Evolutionary conservation across 1,284 basidiomycete species (phyloP), one percentile per base, ranked within the genome.

Genomic region (Nidula niveotomentosa): DNA sequence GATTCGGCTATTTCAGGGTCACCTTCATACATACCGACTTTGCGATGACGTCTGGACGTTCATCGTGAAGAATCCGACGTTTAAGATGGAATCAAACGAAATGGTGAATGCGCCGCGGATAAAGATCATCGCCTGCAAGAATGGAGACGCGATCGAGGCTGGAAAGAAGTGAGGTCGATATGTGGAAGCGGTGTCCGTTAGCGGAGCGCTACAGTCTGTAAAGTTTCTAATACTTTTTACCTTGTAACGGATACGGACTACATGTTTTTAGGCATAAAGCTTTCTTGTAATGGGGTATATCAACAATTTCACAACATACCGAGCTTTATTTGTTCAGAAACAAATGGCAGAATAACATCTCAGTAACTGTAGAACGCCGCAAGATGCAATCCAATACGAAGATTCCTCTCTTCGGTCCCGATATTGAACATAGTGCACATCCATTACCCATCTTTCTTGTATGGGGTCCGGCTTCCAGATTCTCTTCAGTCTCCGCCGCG

Each of bases 31-130:
- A 1, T 97, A 97, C 74, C 86, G 94, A n/a, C 80, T 95, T 1
- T 95, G 93, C 68, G 95, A 97, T 74, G 95, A 97, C 66, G 94
- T 97, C 48, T 97, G 95, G 95, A 97, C 95, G 41, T 98, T 97
- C 71, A 91, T 96, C 58, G 90, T 96, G 49, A 93, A 93, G 69
- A 86, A 95, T 62, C 89, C 94, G 12, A 83, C 85, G 13, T 96
- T 98, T 76, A 96, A 96, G 73, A 93, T 97, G 88, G 95, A 98
- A 72, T 88, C 87, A 48, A 93, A 91, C 64, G 91, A 93, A 61
- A 76, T 84, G 65, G 86, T 96, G 37, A 81, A 76, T 9, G 86
- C 90, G 1, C 80, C 80, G 44, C 88, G 91, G 71, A 91, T 96
- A 73, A 96, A 96, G 78, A 97, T 97, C 56, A 93, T 97, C 60